phyloP scores from a whole-genome alignment of 331 rosid genomes.

The Erythrophleum ivorense region DNA sequence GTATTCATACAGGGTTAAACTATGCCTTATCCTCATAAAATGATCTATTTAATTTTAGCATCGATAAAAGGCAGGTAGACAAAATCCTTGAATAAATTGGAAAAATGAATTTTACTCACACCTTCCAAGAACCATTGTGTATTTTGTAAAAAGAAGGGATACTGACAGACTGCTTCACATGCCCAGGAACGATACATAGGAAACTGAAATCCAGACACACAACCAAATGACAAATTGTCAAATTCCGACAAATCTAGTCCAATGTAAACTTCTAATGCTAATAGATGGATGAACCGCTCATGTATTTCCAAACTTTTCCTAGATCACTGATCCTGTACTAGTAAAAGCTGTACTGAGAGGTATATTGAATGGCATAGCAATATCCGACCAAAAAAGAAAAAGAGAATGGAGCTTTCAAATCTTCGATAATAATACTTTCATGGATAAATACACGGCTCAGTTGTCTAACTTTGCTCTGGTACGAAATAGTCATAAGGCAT shows the following conservation, averaged over 20 bases:
- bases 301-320: neutral
- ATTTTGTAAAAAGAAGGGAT: neutral
- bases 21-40: slow-evolving; percentile 9
- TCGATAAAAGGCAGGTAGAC: neutral
- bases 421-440: slow-evolving; percentile 23
- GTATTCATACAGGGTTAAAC: slow-evolving; percentile 12
- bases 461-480: neutral
- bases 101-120: neutral
- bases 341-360: slow-evolving; percentile 1
- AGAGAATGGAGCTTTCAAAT: neutral
- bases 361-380: neutral
- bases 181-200: slow-evolving; percentile 10
- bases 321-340: slow-evolving; percentile 27
- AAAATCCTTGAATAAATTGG: neutral
- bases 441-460: slow-evolving; percentile 7
- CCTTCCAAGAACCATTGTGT: neutral
- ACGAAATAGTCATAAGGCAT: neutral
- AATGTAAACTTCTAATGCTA: neutral
- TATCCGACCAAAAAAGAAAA: slow-evolving; percentile 19
- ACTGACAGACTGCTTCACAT: neutral
- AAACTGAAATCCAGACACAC: slow-evolving; percentile 18
- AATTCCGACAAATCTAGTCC: neutral
- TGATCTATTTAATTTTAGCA: slow-evolving; percentile 8
- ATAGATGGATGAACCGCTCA: neutral
- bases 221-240: neutral